phyloP scores from a whole-genome alignment of 495 filamentous ascomycete genomes.

The Thermothielavioides terrestris region DNA sequence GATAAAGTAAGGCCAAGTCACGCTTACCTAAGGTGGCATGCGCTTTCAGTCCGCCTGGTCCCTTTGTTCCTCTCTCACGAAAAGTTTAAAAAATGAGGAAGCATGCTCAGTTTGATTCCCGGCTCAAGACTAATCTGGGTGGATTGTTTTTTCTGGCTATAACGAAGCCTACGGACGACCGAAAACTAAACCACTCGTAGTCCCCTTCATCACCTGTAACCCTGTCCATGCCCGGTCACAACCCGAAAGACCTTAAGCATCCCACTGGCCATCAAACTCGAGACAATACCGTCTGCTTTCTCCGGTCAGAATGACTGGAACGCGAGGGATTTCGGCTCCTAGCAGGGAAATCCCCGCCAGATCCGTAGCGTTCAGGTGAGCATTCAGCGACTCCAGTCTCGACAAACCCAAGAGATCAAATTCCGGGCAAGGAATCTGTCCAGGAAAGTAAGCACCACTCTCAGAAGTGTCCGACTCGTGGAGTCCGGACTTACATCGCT shows the following conservation, averaged over 20 bases:
- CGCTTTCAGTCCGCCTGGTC: not conserved
- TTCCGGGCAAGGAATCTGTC: constrained; percentile 6
- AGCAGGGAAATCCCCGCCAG: constrained; percentile 3
- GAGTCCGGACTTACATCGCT: not conserved
- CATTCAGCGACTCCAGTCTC: constrained; percentile 1
- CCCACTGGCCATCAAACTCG: constrained; percentile 1
- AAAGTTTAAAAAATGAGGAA: not conserved
- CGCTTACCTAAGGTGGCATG: not conserved
- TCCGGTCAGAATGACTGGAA: not conserved
- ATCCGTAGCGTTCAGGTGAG: constrained; percentile 1
- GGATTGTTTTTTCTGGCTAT: too few species aligned
- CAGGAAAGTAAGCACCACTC: not conserved
- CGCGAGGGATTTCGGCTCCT: not conserved
- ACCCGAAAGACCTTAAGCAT: not conserved
- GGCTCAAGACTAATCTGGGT: too few species aligned
- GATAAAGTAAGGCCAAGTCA: not conserved
- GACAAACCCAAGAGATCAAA: not conserved
- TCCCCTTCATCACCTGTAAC: not conserved
- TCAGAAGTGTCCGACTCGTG: too few species aligned
- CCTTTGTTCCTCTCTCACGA: not conserved
- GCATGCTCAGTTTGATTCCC: too few species aligned
- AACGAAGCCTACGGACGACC: too few species aligned
- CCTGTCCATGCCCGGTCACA: not conserved
- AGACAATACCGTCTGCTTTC: not conserved
- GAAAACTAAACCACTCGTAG: not conserved